Evolutionary conservation across 2,329 filamentous ascomycete genomes (phyloP), one percentile per base, ranked within the genome.

Genomic region (Penicillium italicum): DNA sequence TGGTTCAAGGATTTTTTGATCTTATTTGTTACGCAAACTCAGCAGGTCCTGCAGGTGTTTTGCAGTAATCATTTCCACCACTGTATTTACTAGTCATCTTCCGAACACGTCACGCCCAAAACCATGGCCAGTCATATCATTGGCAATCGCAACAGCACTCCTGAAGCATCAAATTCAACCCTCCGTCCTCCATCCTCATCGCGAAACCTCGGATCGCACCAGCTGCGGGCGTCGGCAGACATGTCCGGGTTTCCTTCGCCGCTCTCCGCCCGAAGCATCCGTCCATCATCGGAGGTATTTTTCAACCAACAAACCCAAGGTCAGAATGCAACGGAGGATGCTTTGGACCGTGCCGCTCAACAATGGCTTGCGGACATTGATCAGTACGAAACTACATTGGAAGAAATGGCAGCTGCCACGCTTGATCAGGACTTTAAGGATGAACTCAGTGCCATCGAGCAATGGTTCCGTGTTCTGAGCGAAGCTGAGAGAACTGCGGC

Each of bases 321-420:
- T 66, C 87, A 90, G 58, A 83, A 80, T 63, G 85, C 82, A 65
- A 77, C 83, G 20, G 92, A 97, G 60, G 94, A 97, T 74, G 85
- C 89, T 10, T 87, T 94, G 73, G 94, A 97, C 73, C 93, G 92
- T 76, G 89, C 93, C 62, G 91, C 93, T 48, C 92, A 97, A 78
- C 92, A 99, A 76, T 99, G 94, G 94, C 93, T 99, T 67, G 91
- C 93, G 53, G 94, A 99, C 69, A 97, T 99, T 65, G 94, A 99
- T 72, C 93, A 97, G 74, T 97, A 97, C 69, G 94, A 99, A 80
- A 96, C 87, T n/a, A 99, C 94, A 1, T 77, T 99, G 69, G 94
- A 97, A 76, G 94, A 99, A 74, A 99, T 99, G 94, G 94, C 94
- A 41, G 92, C 93, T 31, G 94, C 94, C 28, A 97, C 94, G n/a